Conservation (phyloP, 2,329 filamentous ascomycete species). For the Akanthomyces dipterigenus region DNA sequence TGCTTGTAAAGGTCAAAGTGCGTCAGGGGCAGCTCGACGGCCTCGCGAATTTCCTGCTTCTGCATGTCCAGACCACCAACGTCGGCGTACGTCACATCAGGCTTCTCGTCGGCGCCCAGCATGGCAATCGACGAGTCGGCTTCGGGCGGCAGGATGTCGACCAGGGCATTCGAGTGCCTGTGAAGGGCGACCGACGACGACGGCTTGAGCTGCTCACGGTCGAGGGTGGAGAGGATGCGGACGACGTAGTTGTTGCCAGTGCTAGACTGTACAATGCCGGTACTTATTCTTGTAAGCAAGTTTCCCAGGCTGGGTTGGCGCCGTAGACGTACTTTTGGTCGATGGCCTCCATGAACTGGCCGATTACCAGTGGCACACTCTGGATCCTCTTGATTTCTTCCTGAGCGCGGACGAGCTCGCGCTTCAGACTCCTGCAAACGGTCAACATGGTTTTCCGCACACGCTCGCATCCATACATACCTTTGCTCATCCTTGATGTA, state of each 20-base stretch:
- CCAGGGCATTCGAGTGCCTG: slow-evolving; percentile 95
- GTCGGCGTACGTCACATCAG: slow-evolving; percentile 95
- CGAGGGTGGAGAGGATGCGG: slow-evolving; percentile 93
- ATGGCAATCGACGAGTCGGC: slow-evolving; percentile 98
- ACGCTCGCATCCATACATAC: slow-evolving; percentile 32
- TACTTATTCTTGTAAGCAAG: slow-evolving; percentile 46
- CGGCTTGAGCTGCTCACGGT: slow-evolving; percentile 95
- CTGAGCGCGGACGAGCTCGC: slow-evolving; percentile 92
- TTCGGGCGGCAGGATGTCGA: slow-evolving; percentile 97
- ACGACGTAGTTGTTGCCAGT: slow-evolving; percentile 99
- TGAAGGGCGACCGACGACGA: slow-evolving; percentile 96
- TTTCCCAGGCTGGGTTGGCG: slow-evolving; percentile 15
- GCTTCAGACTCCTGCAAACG: slow-evolving; percentile 73
- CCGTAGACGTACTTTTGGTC: slow-evolving; percentile 76
- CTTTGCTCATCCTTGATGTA: slow-evolving; percentile 99
- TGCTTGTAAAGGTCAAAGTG: slow-evolving; percentile 99
- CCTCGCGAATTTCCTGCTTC: slow-evolving; percentile 98
- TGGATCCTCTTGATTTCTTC: slow-evolving; percentile 99
- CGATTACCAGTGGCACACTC: slow-evolving; percentile 94
- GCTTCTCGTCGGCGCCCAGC: slow-evolving; percentile 94
- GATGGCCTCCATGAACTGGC: slow-evolving; percentile 99
- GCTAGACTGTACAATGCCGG: slow-evolving; percentile 95
- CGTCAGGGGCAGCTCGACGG: slow-evolving; percentile 90
- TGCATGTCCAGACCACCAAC: slow-evolving; percentile 98
- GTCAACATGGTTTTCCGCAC: not conserved